Evolutionary conservation across 768 basidiomycete genomes (phyloP).

Genomic region (Boletus edulis): DNA sequence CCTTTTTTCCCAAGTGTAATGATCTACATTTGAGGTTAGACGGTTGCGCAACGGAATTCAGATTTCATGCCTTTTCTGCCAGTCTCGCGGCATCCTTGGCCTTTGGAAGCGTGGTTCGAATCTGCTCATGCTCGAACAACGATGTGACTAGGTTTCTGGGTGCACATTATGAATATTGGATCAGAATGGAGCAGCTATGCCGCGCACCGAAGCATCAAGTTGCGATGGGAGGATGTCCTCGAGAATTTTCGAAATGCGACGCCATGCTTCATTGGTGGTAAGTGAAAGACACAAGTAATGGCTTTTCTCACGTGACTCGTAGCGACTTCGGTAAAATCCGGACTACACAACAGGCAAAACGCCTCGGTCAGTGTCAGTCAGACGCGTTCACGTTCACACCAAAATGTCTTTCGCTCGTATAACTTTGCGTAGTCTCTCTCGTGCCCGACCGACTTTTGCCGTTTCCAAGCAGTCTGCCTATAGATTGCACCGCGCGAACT

Average conservation of each 20-base stretch:
- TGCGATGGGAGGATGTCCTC: slow-evolving; percentile 87
- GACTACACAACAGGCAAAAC: slow-evolving; percentile 2
- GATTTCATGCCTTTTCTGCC: slow-evolving; percentile 76
- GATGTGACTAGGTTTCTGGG: slow-evolving; percentile 90
- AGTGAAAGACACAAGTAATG: background rate
- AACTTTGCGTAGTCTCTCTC: slow-evolving; percentile 30
- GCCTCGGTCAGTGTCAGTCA: background rate
- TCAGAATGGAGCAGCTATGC: background rate
- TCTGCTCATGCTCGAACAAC: slow-evolving; percentile 90
- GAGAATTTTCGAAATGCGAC: slow-evolving; percentile 90
- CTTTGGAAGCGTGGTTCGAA: slow-evolving; percentile 94
- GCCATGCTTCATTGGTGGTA: slow-evolving; percentile 87
- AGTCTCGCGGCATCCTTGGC: slow-evolving; percentile 88
- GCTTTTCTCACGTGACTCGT: slow-evolving; percentile 2
- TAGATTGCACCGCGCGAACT: slow-evolving; percentile 31
- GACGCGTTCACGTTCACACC: slow-evolving; percentile 26
- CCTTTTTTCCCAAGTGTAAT: slow-evolving; percentile 93
- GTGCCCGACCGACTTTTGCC: slow-evolving; percentile 26
- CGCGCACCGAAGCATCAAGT: slow-evolving; percentile 85
- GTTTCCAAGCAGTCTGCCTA: slow-evolving; percentile 29
- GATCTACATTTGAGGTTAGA: slow-evolving; percentile 46
- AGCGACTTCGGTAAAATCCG: slow-evolving; percentile 27
- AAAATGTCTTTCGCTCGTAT: slow-evolving; percentile 36
- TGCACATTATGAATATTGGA: slow-evolving; percentile 6
- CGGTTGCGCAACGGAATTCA: background rate